Base-by-base conservation (phyloP, 176 grass and related monocot species). In the Paspalum vaginatum region DNA sequence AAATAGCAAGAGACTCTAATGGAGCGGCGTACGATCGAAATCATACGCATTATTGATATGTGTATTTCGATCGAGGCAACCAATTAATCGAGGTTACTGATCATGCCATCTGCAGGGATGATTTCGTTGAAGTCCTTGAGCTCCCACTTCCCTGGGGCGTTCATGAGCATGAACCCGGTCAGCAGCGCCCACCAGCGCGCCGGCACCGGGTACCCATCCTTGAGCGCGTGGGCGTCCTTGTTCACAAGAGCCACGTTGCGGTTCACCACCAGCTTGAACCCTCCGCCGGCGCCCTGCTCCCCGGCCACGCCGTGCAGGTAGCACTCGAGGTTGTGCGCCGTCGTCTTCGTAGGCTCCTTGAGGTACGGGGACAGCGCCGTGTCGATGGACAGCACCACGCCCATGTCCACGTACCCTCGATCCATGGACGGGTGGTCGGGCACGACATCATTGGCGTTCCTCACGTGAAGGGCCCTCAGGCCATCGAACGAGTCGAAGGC, bases 121-220 rank as follows among this genome's bases (percentile, higher is more conserved):
- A n/a, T n/a, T n/a, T n/a, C n/a, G n/a, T n/a, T 32, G 32, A 32
- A 32, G 32, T 88, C 86, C 61, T 52, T 9, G 46, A 93, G 75
- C 7, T 0, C 70, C 80, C 84, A 89, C 32, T n/a, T n/a, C 32
- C 32, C 32, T 32, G 32, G 32, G 32, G 32, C 32, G 3, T 32
- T 32, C 32, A 32, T 32, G 32, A 3, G 32, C 32, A 32, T 32
- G 32, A 32, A 32, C 2, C 32, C 3, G 32, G 32, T 32, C 3
- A 2, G 32, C 32, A 32, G 32, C n/a, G 85, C 76, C 75, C 76
- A 61, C 91, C 91, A 93, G 0, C 20, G 18, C 1, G 47, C 58
- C 4, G 91, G 91, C 40, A 93, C 84, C 24, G 73, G 64, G 75
- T 87, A 84, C 64, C 87, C 81, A 20, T 90, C 87, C 72, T 85